phyloP scores from a whole-genome alignment of 208 protist genomes.

The Leishmania arabica region DNA sequence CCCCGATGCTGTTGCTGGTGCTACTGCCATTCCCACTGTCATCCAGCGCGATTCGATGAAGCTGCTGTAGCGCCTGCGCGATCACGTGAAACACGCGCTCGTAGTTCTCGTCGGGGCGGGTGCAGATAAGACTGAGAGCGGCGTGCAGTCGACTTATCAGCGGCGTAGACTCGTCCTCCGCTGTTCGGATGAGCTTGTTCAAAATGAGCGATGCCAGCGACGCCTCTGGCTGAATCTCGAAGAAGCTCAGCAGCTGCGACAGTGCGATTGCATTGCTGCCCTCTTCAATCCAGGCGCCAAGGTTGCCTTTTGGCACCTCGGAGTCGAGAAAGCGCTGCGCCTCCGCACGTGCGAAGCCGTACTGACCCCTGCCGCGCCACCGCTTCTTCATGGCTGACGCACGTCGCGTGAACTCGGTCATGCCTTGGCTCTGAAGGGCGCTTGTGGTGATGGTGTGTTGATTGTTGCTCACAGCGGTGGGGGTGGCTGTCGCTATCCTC shows the following conservation, averaged over 20 bases:
- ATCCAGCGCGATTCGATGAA: slow-evolving; percentile 2
- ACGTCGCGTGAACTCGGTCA: slow-evolving; percentile 3
- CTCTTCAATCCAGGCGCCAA: slow-evolving; percentile 75
- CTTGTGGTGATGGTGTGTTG: not conserved
- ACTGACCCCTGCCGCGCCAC: slow-evolving; percentile 62
- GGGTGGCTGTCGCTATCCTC: not conserved
- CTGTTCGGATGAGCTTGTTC: slow-evolving; percentile 59
- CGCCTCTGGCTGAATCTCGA: slow-evolving; percentile 76
- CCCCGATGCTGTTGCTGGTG: not conserved
- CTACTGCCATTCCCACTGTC: not conserved
- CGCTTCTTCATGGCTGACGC: slow-evolving; percentile 63
- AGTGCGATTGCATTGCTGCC: slow-evolving; percentile 73
- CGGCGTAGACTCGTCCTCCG: slow-evolving; percentile 46
- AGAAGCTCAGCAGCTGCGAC: slow-evolving; percentile 72
- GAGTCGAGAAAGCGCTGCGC: slow-evolving; percentile 81
- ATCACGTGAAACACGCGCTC: slow-evolving; percentile 69
- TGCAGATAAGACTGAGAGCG: slow-evolving; percentile 33
- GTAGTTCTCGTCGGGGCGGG: slow-evolving; percentile 73
- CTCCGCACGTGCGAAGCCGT: slow-evolving; percentile 67
- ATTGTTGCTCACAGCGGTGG: not conserved
- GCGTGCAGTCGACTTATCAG: slow-evolving; percentile 36
- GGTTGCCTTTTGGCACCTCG: slow-evolving; percentile 64
- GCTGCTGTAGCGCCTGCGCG: slow-evolving; percentile 42
- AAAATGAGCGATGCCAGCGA: slow-evolving; percentile 58
- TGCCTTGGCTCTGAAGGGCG: not conserved